Evolutionary conservation across 352 stramenopile species (phyloP), one percentile per base, ranked within the genome.

Genomic region (Pythium monospermum): DNA sequence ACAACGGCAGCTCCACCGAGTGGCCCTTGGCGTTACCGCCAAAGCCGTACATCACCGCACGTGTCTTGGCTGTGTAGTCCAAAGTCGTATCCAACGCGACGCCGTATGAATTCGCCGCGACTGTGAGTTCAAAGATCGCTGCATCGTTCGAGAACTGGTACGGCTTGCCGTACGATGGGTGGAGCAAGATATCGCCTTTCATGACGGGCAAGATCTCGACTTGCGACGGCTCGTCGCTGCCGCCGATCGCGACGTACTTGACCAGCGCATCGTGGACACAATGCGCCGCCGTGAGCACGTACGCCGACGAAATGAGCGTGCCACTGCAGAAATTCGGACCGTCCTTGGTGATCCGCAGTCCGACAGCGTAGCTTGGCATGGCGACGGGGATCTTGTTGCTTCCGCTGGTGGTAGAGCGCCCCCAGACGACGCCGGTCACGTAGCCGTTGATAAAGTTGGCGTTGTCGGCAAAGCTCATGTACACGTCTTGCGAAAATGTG

Each of bases 241-340:
- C 61, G 35, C 49, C 62, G 27, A 73, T 43, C 1, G 45, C 55
- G 41, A 72, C 50, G 30, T 47, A 68, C 13, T 65, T 65, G 6
- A 50, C 62, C 0, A 64, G 31, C 7, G 52, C 57, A 18, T 70
- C 60, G 22, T 35, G 48, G 2, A 76, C 64, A 30, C 69, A 79
- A 36, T 79, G 69, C 1, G 64, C 69, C 0, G 69, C 69, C 8
- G 69, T 79, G 28, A 79, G 60, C 30, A 79, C 61, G 50, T 65
- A 73, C 21, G 46, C 31, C 2, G 64, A 59, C n/a, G 63, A 51
- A 33, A 79, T 65, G 7, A 79, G 51, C 27, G 47, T 69, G 18
- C 69, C 69, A 6, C 64, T 67, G 43, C 69, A 79, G 48, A 73
- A 76, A 31, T 71, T 71, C 28, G 60, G 55, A 0, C 61, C 58